phyloP scores from a whole-genome alignment of 2,329 filamentous ascomycete genomes.

The Fusarium avenaceum region DNA sequence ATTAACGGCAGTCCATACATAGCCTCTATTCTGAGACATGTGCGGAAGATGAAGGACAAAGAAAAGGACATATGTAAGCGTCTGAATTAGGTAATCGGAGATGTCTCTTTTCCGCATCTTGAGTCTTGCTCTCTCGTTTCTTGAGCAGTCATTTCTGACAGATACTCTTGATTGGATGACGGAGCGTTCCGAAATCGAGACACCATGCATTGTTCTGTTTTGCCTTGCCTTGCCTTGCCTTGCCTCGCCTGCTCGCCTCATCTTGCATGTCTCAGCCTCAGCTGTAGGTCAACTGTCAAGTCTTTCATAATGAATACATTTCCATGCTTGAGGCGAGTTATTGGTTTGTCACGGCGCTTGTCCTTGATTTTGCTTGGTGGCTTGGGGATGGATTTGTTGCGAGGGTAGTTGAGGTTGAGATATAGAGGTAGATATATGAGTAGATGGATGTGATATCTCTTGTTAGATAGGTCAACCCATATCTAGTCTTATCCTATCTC shows the following conservation, averaged over 20 bases:
- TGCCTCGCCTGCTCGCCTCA: background rate
- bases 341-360: background rate
- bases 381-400: background rate
- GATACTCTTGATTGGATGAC: conserved; percentile 23
- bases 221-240: too few relatives aligned
- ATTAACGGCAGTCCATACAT: too few relatives aligned
- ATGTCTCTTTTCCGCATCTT: conserved; percentile 1
- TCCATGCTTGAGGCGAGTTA: conserved; percentile 1
- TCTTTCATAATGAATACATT: conserved; percentile 4
- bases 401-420: background rate
- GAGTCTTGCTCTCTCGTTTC: background rate
- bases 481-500: background rate
- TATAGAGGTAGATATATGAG: too few relatives aligned
- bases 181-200: conserved; percentile 8
- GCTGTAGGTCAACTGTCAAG: background rate
- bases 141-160: conserved; percentile 18
- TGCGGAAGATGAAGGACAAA: too few relatives aligned
- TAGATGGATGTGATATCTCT: background rate
- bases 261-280: conserved; percentile 37
- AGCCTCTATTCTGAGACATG: too few relatives aligned
- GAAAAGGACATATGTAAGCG: background rate
- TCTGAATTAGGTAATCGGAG: conserved; percentile 8
- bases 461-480: background rate
- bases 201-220: conserved; percentile 10
- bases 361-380: background rate